These are phyloP conservation scores for Diutina mesorugosa DNA, from an alignment of 1,139 yeast species.

Conservation along the genomic window DNA sequence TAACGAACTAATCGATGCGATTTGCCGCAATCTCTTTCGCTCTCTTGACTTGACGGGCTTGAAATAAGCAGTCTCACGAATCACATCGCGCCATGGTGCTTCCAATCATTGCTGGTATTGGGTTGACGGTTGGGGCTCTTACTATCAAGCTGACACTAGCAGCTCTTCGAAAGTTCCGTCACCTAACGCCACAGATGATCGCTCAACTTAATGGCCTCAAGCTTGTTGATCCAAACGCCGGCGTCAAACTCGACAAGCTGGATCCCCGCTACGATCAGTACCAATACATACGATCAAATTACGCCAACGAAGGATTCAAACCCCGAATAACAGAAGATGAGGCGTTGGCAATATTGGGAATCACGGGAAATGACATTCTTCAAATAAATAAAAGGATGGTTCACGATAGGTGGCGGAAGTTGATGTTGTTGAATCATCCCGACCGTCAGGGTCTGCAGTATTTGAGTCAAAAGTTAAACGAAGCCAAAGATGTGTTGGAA, in stretches of 20 bases:
- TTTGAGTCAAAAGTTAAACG: slow-evolving; percentile 61
- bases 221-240: slow-evolving; percentile 6
- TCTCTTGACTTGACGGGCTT: too few species aligned
- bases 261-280: not conserved
- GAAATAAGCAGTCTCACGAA: not conserved
- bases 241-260: not conserved
- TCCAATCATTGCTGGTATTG: slow-evolving; percentile 46
- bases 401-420: slow-evolving; percentile 41
- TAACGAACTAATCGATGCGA: too few species aligned
- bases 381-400: slow-evolving; percentile 29
- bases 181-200: slow-evolving; percentile 40
- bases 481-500: slow-evolving; percentile 58
- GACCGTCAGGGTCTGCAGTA: slow-evolving; percentile 67
- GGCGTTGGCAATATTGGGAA: slow-evolving; percentile 43
- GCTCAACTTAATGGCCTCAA: slow-evolving; percentile 37
- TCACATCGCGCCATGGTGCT: slow-evolving; percentile 19
- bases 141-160: slow-evolving; percentile 35
- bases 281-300: slow-evolving; percentile 7
- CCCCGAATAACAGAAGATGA: slow-evolving; percentile 47
- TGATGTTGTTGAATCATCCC: slow-evolving; percentile 64
- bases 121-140: slow-evolving; percentile 41
- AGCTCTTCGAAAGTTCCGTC: slow-evolving; percentile 29
- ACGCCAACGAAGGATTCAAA: slow-evolving; percentile 30
- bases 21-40: too few species aligned
- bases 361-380: slow-evolving; percentile 38